phyloP scores from a whole-genome alignment of 164 flowering plant species.

The Magnolia sinica region DNA sequence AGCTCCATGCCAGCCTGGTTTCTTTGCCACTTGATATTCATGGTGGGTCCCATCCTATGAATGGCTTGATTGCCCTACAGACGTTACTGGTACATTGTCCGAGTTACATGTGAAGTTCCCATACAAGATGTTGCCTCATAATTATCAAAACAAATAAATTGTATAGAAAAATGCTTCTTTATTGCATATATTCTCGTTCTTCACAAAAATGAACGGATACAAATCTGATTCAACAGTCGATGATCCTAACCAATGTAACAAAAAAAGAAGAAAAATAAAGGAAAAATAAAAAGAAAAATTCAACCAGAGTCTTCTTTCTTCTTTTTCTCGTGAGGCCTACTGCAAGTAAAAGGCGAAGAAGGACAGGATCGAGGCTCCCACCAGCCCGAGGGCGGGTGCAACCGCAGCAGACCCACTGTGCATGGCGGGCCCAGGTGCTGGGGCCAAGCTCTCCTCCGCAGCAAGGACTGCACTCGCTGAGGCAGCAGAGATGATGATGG shows the following conservation, averaged over 20 bases:
- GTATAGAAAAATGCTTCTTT: background rate
- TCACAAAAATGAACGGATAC: background rate
- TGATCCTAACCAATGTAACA: background rate
- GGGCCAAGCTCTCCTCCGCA: slow-evolving; percentile 6
- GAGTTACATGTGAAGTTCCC: too few relatives aligned
- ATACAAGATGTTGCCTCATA: too few relatives aligned
- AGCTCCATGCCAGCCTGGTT: too few relatives aligned
- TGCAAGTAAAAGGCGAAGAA: slow-evolving; percentile 32
- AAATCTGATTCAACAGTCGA: background rate
- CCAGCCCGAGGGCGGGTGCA: slow-evolving; percentile 27
- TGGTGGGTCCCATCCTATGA: too few relatives aligned
- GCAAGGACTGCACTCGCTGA: slow-evolving; percentile 37
- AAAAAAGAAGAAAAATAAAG: background rate
- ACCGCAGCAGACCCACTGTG: slow-evolving; percentile 10
- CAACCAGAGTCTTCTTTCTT: background rate
- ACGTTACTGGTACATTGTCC: too few relatives aligned
- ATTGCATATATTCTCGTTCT: background rate
- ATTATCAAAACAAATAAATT: background rate
- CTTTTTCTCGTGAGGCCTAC: slow-evolving; percentile 8
- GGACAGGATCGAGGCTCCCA: slow-evolving; percentile 34
- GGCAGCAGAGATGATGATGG: slow-evolving; percentile 44
- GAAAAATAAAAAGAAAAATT: background rate
- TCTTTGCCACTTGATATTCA: too few relatives aligned
- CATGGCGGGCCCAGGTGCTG: slow-evolving; percentile 18
- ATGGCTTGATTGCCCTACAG: too few relatives aligned